phyloP scores from a whole-genome alignment of 2,329 filamentous ascomycete species.

The Chrysosporium keratinophilum region DNA sequence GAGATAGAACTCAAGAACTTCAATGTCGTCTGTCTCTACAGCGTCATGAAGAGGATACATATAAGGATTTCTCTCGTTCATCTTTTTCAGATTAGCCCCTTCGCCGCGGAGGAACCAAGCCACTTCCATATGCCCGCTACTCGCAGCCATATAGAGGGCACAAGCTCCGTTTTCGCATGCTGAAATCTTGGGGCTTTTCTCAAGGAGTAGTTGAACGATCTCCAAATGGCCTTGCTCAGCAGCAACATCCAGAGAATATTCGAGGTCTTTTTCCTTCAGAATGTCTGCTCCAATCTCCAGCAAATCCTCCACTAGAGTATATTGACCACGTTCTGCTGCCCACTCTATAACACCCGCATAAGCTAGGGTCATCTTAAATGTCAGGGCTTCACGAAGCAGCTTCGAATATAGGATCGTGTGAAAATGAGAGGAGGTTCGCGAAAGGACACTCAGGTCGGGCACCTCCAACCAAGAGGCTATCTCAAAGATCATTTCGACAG shows the following conservation, averaged over 20 bases:
- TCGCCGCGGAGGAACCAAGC: not conserved
- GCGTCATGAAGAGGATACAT: not conserved
- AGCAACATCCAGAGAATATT: not conserved
- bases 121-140: not conserved
- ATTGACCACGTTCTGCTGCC: not conserved
- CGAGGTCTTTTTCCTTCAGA: not conserved
- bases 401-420: not conserved
- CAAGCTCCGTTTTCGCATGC: not conserved
- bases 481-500: not conserved
- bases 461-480: not conserved
- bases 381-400: not conserved
- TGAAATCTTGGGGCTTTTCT: not conserved
- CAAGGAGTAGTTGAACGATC: not conserved
- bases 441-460: not conserved
- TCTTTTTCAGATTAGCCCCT: not conserved
- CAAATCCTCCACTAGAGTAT: not conserved
- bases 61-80: not conserved
- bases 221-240: not conserved
- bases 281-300: not conserved
- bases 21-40: not conserved
- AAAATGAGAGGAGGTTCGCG: not conserved
- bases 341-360: not conserved
- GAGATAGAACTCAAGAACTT: not conserved
- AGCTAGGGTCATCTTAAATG: not conserved
- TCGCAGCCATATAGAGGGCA: not conserved